phyloP scores from a whole-genome alignment of 371 early-diverging fungal species.

The Paramicrosporidium saccamoebae region DNA sequence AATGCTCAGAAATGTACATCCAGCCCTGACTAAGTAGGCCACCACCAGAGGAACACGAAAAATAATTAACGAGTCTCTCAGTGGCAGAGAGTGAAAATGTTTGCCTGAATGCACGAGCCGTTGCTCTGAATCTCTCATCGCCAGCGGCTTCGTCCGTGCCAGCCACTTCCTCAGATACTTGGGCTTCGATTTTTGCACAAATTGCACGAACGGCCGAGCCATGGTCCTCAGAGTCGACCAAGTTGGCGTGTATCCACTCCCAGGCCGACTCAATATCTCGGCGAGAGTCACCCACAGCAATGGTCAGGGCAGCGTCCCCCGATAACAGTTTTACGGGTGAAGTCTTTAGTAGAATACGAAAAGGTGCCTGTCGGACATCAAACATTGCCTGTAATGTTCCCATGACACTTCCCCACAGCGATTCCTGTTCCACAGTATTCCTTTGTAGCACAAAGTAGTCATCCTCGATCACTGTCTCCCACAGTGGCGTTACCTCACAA shows the following conservation, averaged over 20 bases:
- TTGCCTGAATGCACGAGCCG: conserved; percentile 59
- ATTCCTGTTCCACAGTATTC: too few relatives aligned
- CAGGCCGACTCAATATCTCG: neutral
- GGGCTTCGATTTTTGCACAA: too few relatives aligned
- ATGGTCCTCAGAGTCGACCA: too few relatives aligned
- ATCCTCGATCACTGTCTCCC: too few relatives aligned
- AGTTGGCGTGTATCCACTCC: conserved; percentile 1
- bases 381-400: too few relatives aligned
- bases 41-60: conserved; percentile 56
- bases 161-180: conserved; percentile 13
- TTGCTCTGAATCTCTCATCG: conserved; percentile 51
- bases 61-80: conserved; percentile 71
- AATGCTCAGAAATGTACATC: conserved; percentile 74
- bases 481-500: too few relatives aligned
- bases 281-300: neutral
- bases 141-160: conserved; percentile 35
- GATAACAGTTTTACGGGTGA: neutral
- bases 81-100: conserved; percentile 39
- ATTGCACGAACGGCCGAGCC: too few relatives aligned
- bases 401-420: too few relatives aligned
- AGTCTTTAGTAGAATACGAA: too few relatives aligned
- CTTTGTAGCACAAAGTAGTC: too few relatives aligned
- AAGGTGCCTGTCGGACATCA: too few relatives aligned
- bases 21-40: conserved; percentile 74
- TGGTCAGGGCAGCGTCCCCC: neutral